Evolutionary conservation across 1,284 basidiomycete species (phyloP).

Genomic region (Flammula alnicola): DNA sequence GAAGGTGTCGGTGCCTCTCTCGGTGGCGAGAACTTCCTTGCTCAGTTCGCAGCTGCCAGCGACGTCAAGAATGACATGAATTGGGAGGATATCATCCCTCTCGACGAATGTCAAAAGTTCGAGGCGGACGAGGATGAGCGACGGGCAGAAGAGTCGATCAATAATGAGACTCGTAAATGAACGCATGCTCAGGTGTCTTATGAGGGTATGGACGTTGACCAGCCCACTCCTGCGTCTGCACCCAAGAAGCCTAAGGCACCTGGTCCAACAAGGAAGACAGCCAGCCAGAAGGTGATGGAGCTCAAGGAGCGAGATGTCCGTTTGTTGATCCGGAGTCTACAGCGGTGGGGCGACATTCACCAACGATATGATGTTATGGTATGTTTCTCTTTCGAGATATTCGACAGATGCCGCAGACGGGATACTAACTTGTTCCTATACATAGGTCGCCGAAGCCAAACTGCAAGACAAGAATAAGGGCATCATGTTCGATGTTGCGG

Average conservation of each 20-base stretch:
- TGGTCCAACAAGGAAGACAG: slow-evolving; percentile 78
- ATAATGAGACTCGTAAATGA: slow-evolving; percentile 78
- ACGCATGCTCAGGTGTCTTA: slow-evolving; percentile 88
- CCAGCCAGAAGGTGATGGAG: slow-evolving; percentile 93
- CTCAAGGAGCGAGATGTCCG: slow-evolving; percentile 97
- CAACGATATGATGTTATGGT: slow-evolving; percentile 95
- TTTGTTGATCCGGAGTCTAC: slow-evolving; percentile 92
- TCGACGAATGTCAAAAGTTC: slow-evolving; percentile 87
- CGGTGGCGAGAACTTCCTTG: slow-evolving; percentile 96
- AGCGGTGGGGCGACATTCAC: slow-evolving; percentile 97
- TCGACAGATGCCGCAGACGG: neutral
- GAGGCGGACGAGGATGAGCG: slow-evolving; percentile 84
- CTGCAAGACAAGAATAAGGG: slow-evolving; percentile 93
- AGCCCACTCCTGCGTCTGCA: slow-evolving; percentile 59
- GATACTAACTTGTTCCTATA: slow-evolving; percentile 12
- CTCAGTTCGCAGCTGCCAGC: slow-evolving; percentile 94
- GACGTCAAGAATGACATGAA: slow-evolving; percentile 98
- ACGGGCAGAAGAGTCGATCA: slow-evolving; percentile 67
- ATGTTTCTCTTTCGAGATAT: slow-evolving; percentile 38
- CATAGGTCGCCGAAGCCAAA: slow-evolving; percentile 88
- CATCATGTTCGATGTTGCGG: slow-evolving; percentile 89
- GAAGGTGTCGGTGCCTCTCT: slow-evolving; percentile 82
- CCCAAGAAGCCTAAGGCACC: slow-evolving; percentile 75
- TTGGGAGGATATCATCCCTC: slow-evolving; percentile 99
- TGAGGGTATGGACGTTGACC: slow-evolving; percentile 89